These are phyloP conservation scores for Oemleria cerasiformis DNA, from an alignment of 306 rosid genomes.

Conservation along the genomic window DNA sequence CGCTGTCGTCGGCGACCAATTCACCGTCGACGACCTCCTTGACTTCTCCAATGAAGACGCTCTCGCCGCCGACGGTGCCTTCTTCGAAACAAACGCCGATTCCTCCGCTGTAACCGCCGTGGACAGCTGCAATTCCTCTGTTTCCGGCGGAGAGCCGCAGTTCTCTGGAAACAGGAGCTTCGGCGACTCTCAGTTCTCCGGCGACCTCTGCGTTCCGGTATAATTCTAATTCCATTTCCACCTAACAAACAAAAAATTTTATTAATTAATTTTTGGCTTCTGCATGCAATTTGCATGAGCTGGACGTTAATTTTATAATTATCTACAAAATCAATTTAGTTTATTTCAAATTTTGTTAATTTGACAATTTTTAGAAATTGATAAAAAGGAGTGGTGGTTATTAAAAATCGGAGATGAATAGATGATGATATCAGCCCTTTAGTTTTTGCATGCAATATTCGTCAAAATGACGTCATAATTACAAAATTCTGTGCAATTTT, in stretches of 20 bases:
- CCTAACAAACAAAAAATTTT: background rate
- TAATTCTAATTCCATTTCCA: background rate
- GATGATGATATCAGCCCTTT: background rate
- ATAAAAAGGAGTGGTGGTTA: background rate
- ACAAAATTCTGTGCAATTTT: background rate
- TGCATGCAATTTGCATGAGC: conserved; percentile 18
- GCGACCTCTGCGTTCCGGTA: conserved; percentile 89
- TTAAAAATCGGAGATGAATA: no score
- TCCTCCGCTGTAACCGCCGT: conserved; percentile 65
- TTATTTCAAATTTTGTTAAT: background rate
- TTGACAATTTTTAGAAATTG: no score
- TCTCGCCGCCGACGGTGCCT: conserved; percentile 55
- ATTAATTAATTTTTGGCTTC: background rate
- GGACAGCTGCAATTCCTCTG: conserved; percentile 76
- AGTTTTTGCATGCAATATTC: background rate
- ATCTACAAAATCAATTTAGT: background rate
- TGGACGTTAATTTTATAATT: conserved; percentile 7
- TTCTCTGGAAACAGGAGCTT: conserved; percentile 45
- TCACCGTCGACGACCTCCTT: conserved; percentile 78
- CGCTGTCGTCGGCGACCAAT: conserved; percentile 39
- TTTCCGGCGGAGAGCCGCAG: conserved; percentile 52
- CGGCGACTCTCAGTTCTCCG: conserved; percentile 60
- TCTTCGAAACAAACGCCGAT: conserved; percentile 59
- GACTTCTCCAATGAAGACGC: conserved; percentile 83
- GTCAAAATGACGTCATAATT: background rate